Evolutionary conservation across 2,329 filamentous ascomycete species (phyloP).

Genomic region (Apiospora pterosperma): DNA sequence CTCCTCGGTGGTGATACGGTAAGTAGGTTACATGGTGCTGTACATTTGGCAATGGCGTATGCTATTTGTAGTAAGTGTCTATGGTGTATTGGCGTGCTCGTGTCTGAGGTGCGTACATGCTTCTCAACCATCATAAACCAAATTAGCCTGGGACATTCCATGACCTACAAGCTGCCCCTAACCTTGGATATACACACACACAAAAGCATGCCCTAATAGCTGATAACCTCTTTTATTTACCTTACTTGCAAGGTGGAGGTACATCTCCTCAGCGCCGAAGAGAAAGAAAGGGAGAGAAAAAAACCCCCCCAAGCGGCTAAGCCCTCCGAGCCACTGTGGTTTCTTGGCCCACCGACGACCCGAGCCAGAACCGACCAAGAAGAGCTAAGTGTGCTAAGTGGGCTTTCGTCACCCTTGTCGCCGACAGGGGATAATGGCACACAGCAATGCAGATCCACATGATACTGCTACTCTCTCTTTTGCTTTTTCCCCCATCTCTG

Average conservation of each 20-base stretch:
- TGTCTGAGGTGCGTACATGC: neutral
- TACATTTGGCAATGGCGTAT: neutral
- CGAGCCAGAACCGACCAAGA: conserved; percentile 1
- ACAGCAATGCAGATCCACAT: conserved; percentile 1
- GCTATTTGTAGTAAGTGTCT: neutral
- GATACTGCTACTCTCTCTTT: neutral
- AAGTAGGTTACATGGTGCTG: neutral
- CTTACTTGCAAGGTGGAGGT: too few relatives aligned
- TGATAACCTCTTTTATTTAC: too few relatives aligned
- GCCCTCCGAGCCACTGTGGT: neutral
- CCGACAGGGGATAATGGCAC: neutral
- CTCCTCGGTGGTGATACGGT: neutral
- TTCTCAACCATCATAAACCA: neutral
- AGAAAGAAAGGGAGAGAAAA: too few relatives aligned
- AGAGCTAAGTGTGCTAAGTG: too few relatives aligned
- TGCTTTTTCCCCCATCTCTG: neutral
- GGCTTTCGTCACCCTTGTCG: neutral
- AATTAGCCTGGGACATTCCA: too few relatives aligned
- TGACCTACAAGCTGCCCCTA: too few relatives aligned
- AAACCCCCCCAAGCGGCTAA: neutral
- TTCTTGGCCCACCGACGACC: neutral
- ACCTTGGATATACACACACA: too few relatives aligned
- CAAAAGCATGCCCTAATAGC: too few relatives aligned
- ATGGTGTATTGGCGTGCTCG: neutral
- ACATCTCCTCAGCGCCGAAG: too few relatives aligned